These are phyloP conservation scores for Neurospora tetrasperma DNA, from an alignment of 495 filamentous ascomycete species.

Conservation along the genomic window DNA sequence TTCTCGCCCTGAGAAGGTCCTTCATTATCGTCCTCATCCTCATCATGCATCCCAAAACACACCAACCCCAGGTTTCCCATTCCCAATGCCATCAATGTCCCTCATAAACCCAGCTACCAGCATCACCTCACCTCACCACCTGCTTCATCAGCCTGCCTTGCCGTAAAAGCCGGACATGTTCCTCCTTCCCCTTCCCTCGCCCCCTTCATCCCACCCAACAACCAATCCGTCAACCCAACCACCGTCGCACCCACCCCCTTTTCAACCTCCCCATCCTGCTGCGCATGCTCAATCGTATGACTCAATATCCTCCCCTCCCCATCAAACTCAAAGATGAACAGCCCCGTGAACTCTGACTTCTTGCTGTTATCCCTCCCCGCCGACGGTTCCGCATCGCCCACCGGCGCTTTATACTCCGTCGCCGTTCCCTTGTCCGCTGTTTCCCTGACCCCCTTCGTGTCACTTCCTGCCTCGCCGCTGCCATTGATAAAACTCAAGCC, in stretches of 20 bases:
- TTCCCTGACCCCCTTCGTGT: not conserved
- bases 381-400: slow-evolving; percentile 6
- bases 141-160: not conserved
- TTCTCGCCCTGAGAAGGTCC: not conserved
- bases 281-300: slow-evolving; percentile 90
- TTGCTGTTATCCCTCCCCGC: slow-evolving; percentile 11
- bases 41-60: not conserved
- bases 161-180: slow-evolving; percentile 25
- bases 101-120: not conserved
- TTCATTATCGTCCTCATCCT: not conserved
- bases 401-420: not conserved
- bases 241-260: slow-evolving; percentile 53
- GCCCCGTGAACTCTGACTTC: slow-evolving; percentile 58
- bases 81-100: not conserved
- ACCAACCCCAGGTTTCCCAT: not conserved
- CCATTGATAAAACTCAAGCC: slow-evolving; percentile 11
- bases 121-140: slow-evolving; percentile 9
- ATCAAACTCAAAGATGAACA: slow-evolving; percentile 96
- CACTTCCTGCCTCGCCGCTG: not conserved
- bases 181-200: slow-evolving; percentile 15
- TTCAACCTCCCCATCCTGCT: slow-evolving; percentile 62
- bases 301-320: slow-evolving; percentile 69
- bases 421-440: not conserved
- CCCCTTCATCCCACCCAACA: slow-evolving; percentile 55
- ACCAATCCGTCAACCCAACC: slow-evolving; percentile 80